Conservation (phyloP, 169 alveolate genomes). For the Plasmodium fragile region DNA sequence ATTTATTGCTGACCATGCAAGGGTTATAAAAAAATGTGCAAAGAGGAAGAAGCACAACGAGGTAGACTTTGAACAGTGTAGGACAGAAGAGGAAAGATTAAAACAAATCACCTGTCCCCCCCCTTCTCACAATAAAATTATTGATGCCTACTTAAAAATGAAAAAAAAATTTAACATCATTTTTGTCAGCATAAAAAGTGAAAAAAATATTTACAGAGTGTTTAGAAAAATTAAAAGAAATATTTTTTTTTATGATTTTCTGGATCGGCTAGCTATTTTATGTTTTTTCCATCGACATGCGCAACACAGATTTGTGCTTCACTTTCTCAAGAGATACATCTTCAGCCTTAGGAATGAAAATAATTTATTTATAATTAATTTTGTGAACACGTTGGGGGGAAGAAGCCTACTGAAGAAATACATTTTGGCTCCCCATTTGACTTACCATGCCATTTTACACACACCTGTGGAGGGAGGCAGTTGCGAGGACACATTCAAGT, state of each 20-base stretch:
- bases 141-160: constrained; percentile 46
- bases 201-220: constrained; percentile 4
- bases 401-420: constrained; percentile 1
- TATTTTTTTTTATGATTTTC: constrained; percentile 35
- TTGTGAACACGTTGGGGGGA: constrained; percentile 15
- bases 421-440: neutral
- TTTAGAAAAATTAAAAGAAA: constrained; percentile 58
- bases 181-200: constrained; percentile 17
- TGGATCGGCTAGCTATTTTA: constrained; percentile 36
- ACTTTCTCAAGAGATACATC: constrained; percentile 48
- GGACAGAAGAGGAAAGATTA: neutral
- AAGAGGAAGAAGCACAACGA: neutral
- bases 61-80: neutral
- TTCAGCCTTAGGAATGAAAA: neutral
- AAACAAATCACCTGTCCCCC: neutral
- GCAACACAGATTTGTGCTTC: constrained; percentile 17
- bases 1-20: constrained; percentile 46
- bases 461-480: neutral
- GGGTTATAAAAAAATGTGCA: constrained; percentile 17
- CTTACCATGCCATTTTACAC: neutral
- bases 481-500: constrained; percentile 1
- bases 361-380: constrained; percentile 53
- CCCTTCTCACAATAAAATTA: constrained; percentile 5
- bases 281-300: constrained; percentile 22
- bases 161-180: constrained; percentile 43